Conservation (phyloP, 106 monocot species). For the Dioscorea dumetorum region DNA sequence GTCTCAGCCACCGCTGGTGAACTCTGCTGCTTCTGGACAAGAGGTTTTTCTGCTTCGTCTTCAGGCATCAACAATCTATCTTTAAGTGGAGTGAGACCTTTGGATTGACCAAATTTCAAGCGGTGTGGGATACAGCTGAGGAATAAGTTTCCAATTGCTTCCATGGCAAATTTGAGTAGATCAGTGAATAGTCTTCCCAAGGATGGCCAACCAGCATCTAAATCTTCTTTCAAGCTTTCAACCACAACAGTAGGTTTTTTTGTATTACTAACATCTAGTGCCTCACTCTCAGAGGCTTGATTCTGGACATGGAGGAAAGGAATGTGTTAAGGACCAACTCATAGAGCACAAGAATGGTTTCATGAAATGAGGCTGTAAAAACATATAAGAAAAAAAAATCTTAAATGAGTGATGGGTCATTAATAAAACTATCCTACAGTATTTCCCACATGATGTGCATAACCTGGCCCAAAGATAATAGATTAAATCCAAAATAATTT, state of each 20-base stretch:
- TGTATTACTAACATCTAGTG: slow-evolving; percentile 13
- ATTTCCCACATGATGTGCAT: neutral
- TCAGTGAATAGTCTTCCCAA: slow-evolving; percentile 39
- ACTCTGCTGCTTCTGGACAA: slow-evolving; percentile 41
- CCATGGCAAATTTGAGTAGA: slow-evolving; percentile 33
- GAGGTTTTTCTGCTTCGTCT: slow-evolving; percentile 38
- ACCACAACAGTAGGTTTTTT: slow-evolving; percentile 39
- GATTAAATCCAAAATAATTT: neutral
- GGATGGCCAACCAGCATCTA: slow-evolving; percentile 76
- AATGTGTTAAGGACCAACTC: neutral
- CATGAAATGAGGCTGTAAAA: neutral
- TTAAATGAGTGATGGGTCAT: neutral
- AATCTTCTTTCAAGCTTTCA: slow-evolving; percentile 68
- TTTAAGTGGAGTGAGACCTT: slow-evolving; percentile 64
- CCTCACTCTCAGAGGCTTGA: slow-evolving; percentile 19
- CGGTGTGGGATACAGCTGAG: slow-evolving; percentile 46
- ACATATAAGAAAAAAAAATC: neutral
- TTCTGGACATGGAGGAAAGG: slow-evolving; percentile 22
- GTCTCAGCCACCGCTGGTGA: slow-evolving; percentile 33
- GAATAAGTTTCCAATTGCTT: slow-evolving; percentile 42
- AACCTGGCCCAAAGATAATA: neutral
- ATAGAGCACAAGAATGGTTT: neutral
- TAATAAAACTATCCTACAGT: neutral
- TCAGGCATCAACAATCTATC: slow-evolving; percentile 77
- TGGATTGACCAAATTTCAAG: slow-evolving; percentile 23